Evolutionary conservation across 768 basidiomycete genomes (phyloP), one percentile per base, ranked within the genome.

Genomic region (Lactarius vividus): DNA sequence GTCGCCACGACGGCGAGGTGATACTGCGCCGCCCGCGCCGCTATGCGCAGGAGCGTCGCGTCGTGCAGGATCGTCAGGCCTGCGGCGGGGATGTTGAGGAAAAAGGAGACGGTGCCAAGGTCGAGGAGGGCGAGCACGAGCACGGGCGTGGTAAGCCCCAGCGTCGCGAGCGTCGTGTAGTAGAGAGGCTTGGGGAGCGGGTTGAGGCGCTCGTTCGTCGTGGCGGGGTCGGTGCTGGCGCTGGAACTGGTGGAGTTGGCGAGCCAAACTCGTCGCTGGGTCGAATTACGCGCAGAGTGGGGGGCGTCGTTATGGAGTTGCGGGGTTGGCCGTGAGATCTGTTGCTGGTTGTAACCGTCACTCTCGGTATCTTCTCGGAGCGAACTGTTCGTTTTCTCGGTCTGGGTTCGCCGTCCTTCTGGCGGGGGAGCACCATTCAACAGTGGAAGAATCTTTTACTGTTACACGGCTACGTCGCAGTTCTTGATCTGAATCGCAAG

Each of bases 101-200:
- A 63, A 40, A 63, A 63, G 39, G 55, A 56, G 54, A 57, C 62
- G 28, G 62, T 63, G 62, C 55, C 62, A 31, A 63, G 56, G 33
- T 63, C 62, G 18, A 58, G 18, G 26, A 58, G 15, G 29, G 55
- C 9, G 56, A 63, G 55, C 37, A 46, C 62, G 33, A 63, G 42
- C 26, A 57, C 40, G 37, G 62, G 54, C 5, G 39, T 20, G 55
- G 62, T 57, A 35, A 63, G 53, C 39, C 10, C 33, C 7, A 63
- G 55, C 20, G 62, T 57, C 2, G 42, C 40, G 42, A 56, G 40
- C 13, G 62, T 58, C 55, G 44, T 55, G 29, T 40, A 20, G 28
- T 28, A 49, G 35, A 58, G 62, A 9, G 56, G 37, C 13, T 31
- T 28, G 28, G 62, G 62, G 28, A 63, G 28, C 15, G 55, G 54